Conservation (phyloP, 23 red algal genomes). For the Porphyridium purpureum region DNA sequence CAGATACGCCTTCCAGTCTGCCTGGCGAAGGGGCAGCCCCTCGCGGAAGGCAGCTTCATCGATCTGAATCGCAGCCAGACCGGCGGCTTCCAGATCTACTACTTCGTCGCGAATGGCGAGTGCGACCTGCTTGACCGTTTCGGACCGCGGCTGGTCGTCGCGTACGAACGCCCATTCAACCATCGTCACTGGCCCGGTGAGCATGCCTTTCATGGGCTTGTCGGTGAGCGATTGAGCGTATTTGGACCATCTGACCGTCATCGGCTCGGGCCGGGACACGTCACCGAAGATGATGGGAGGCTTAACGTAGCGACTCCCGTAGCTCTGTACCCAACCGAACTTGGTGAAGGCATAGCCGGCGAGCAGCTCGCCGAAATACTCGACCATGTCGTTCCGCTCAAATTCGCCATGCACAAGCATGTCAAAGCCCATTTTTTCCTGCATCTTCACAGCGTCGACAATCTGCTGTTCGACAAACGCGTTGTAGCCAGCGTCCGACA, state of each 20-base stretch:
- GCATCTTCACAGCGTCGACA: conserved; percentile 23
- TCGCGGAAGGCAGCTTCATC: conserved; percentile 87
- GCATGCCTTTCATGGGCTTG: conserved; percentile 88
- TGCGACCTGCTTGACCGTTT: conserved; percentile 63
- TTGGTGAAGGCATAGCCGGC: conserved; percentile 65
- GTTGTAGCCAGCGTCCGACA: conserved; percentile 39
- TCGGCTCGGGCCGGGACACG: conserved; percentile 46
- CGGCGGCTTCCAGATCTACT: conserved; percentile 53
- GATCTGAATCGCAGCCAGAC: conserved; percentile 57
- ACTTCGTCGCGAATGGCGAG: conserved; percentile 69
- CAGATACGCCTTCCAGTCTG: conserved; percentile 45
- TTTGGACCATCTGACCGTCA: conserved; percentile 62
- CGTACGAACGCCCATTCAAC: conserved; percentile 84
- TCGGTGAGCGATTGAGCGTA: conserved; percentile 50
- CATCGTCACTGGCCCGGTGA: conserved; percentile 74
- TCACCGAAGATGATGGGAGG: conserved; percentile 78
- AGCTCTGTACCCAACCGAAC: conserved; percentile 77
- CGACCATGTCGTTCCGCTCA: conserved; percentile 91
- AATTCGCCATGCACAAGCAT: conserved; percentile 81
- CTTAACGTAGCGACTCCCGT: conserved; percentile 59
- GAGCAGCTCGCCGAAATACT: conserved; percentile 77
- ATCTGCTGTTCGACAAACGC: conserved; percentile 33
- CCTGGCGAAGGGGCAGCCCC: conserved; percentile 58
- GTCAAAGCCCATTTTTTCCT: conserved; percentile 60
- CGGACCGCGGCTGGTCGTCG: conserved; percentile 58